Base-by-base conservation (phyloP, 495 filamentous ascomycete genomes). In the Neurospora sp. region DNA sequence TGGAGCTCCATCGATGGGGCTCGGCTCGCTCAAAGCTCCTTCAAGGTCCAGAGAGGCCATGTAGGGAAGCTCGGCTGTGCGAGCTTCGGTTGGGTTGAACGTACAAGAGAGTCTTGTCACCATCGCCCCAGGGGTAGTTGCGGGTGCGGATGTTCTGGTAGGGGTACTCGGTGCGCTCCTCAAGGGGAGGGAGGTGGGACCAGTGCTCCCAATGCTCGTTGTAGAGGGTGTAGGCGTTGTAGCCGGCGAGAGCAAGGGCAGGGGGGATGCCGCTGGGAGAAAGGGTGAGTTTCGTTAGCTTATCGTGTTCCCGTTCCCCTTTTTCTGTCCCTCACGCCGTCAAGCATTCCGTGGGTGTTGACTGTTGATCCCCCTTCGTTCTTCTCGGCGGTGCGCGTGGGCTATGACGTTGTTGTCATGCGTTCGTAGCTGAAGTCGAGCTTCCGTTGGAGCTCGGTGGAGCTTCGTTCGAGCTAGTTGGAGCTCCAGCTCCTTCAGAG, bases 201-300 rank as follows among this genome's bases (percentile, higher is more conserved):
- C 91, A 93, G 85, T 98, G 94, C 85, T 96, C 92, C 94, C 94
- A 97, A 83, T 98, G 94, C 89, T 96, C 93, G 73, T 87, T 88
- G 93, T 94, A 98, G 73, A 96, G 89, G 81, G 87, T 89, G 80
- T 93, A 96, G 78, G 95, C 93, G 82, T 97, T 98, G 78, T 89
- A 76, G 72, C 84, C 81, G 61, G 90, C 89, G 75, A 93, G 82
- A 74, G 92, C 84, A 73, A 98, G 85, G 81, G 80, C 82, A 69
- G 94, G 93, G 75, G 90, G 83, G 48, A 91, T 84, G 77, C 83
- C 87, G 79, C 93, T 96, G 76, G 73, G 68, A 71, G 70, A 68
- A 71, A 40, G 74, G 68, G 75, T 71, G 71, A 76, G 44, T 45
- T 53, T 48, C 61, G 70, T 70, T 71, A 69, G 75, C 70, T 48